Base-by-base conservation (phyloP, 1,284 basidiomycete species). In the Leccinum fuscescens region DNA sequence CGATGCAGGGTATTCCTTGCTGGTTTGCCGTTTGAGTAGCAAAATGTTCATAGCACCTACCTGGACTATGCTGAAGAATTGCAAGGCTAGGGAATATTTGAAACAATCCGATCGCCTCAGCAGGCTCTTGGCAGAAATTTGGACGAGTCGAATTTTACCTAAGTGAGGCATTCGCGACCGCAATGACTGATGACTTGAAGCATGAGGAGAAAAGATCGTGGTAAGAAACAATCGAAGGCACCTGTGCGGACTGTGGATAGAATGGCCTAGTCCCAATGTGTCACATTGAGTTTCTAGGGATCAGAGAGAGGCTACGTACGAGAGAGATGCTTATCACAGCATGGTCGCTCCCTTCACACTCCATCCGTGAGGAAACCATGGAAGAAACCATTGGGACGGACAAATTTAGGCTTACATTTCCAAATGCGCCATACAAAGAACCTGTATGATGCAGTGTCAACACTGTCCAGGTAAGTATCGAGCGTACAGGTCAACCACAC, bases 381-480 rank as follows among this genome's bases (percentile, higher is more conserved):
- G 6, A 56, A 56, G 4, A 56, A 56, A 1, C 6, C n/a, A 50
- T 51, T 7, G 27, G 3, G 1, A 27, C 6, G n/a, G 1, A 9
- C 20, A n/a, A 49, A 54, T 14, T 15, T 33, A 8, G 33, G 7
- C 62, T 50, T 52, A 63, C 62, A 35, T 54, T 56, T 46, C 62
- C 62, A 63, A 24, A 63, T 60, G 29, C 62, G 62, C 62, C 62
- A 63, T 24, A 63, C 37, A 9, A 64, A 60, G 50, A 63, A 55
- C 22, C 57, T 63, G 27, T 20, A 31, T 20, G 37, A 27, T 6
- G 15, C 11, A 17, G 12, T 8, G 11, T 63, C 9, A 54, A 44
- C 33, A 14, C n/a, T 15, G 2, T 37, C 31, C 55, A 35, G 35
- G 14, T 20, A 49, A 20, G 17, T 31, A 27, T 31, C 27, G 7